A percentile compares a stretch with the other conserved stretches of the same genome.
These are phyloP conservation scores for Pisolithus sp. DNA, from an alignment of 768 basidiomycete species.

Conservation along the genomic window DNA sequence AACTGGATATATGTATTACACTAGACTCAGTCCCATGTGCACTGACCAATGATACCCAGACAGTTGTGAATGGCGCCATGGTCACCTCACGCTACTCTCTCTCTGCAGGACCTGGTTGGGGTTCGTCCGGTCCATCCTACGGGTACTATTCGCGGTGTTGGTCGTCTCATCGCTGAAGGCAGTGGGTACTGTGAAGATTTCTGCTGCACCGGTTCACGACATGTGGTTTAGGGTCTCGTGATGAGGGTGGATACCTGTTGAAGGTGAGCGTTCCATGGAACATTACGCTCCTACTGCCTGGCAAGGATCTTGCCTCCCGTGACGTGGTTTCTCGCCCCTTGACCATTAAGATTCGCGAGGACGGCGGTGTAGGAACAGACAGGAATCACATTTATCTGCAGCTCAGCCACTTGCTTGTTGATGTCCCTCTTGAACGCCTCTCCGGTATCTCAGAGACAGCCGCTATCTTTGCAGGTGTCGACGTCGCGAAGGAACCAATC, in stretches of 20 bases:
- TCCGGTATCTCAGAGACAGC: slow-evolving; percentile 99
- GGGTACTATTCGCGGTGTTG: slow-evolving; percentile 98
- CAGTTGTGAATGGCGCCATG: no score
- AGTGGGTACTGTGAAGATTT: slow-evolving; percentile 24
- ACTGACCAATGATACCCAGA: no score
- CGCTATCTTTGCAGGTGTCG: slow-evolving; percentile 96
- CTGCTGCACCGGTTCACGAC: neutral
- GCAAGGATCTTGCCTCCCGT: slow-evolving; percentile 97
- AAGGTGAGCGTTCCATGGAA: slow-evolving; percentile 99
- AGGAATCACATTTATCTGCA: slow-evolving; percentile 97
- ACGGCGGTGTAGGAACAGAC: slow-evolving; percentile 96
- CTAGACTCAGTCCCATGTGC: no score
- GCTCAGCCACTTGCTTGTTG: slow-evolving; percentile 93
- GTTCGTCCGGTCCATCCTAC: slow-evolving; percentile 99
- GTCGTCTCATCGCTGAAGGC: slow-evolving; percentile 98
- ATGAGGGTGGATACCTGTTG: slow-evolving; percentile 97
- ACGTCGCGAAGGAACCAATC: slow-evolving; percentile 99
- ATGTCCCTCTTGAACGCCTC: slow-evolving; percentile 91
- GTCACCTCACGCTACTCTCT: no score
- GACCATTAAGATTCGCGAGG: slow-evolving; percentile 98
- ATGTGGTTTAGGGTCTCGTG: slow-evolving; percentile 73
- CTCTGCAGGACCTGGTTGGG: slow-evolving; percentile 95
- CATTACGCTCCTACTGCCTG: slow-evolving; percentile 99
- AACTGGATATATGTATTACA: no score
- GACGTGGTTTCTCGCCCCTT: slow-evolving; percentile 99